Base-by-base conservation (phyloP, 768 basidiomycete species). In the Rhizopogon roseolus region DNA sequence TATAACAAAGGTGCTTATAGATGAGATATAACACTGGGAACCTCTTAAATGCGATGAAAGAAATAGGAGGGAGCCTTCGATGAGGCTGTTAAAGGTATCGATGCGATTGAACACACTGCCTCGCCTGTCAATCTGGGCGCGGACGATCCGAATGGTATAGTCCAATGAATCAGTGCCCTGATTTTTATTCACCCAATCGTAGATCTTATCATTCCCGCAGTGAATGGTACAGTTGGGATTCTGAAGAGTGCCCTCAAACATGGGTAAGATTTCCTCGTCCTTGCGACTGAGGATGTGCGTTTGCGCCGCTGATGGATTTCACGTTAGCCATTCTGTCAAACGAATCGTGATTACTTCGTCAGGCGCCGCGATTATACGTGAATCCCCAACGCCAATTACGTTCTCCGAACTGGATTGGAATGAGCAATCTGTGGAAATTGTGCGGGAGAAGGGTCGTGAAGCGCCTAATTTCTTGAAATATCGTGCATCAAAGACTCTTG, bases 291-390 rank as follows among this genome's bases (percentile, higher is more conserved):
- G 8, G 7, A 2, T 25, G 34, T 1, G 7, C 34, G 14, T 9
- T 16, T 1, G 7, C 34, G 14, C 14, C 11, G 40, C 8, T 39
- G 5, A 28, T 25, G 10, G 25, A 40, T 17, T 6, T 32, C 14
- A 14, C 10, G 40, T 57, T 60, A 73, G 79, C 49, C 57, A 74
- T 14, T 59, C 64, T 8, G 73, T 92, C 58, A 82, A 86, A 64
- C 80, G 90, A 3, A 71, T 93, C 41, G 81, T 90, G 7, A 66
- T 88, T 54, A 88, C 86, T 0, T 82, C 82, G 9, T 89, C 87
- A 1, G 71, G 65, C 43, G 86, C 80, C 0, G 69, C 83, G 0
- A 60, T 86, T 11, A 55, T 77, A 1, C 56, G 61, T 3, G 54
- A 66, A 0, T 57, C 58, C 0, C 64, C 72, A 1, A 60, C 60